Base-by-base conservation (phyloP, 2,329 filamentous ascomycete genomes). In the Grosmannia clavigera region DNA sequence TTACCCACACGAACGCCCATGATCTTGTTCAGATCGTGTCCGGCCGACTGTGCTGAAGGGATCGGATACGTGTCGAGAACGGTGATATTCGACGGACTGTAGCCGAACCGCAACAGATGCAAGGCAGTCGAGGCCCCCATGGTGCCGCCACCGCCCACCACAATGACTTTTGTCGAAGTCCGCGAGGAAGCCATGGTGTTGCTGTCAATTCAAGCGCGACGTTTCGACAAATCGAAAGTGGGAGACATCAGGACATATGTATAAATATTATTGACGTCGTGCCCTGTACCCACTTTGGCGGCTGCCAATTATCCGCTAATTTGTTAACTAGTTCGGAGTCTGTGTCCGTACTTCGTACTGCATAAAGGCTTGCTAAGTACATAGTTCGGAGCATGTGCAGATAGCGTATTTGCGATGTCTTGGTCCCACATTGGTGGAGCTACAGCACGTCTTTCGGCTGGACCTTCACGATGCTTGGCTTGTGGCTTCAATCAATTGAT, bases 11-110 rank as follows among this genome's bases (percentile, higher is more conserved):
- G 70, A 22, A 75, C 66, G 19, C 70, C 72, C 70, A 76, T 74
- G 61, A 77, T 75, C 66, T 78, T 78, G 66, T 78, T 78, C 14
- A 78, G 66, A 52, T 78, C 76, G 60, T 75, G 70, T 3, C 75
- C 76, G 1, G 76, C 76, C 0, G 76, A 77, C 57, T 77, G 74
- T 0, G 73, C 67, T 0, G 76, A 78, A 0, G 75, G 75, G n/a
- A 77, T 73, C 3, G 72, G 69, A 64, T 75, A 77, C 3, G 71
- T 70, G 61, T 78, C 76, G 3, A 78, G 71, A 11, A 78, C 74
- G 1, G 74, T 78, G 58, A 78, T 72, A 58, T 78, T 75, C 19
- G 66, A 62, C 0, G 71, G 69, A 0, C 72, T 73, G 64, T 78
- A 77, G 6, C 76, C 75, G 4, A 67, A 65, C 10, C 75, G 70